phyloP scores from a whole-genome alignment of 495 filamentous ascomycete species.

The Xylaria telfairii region DNA sequence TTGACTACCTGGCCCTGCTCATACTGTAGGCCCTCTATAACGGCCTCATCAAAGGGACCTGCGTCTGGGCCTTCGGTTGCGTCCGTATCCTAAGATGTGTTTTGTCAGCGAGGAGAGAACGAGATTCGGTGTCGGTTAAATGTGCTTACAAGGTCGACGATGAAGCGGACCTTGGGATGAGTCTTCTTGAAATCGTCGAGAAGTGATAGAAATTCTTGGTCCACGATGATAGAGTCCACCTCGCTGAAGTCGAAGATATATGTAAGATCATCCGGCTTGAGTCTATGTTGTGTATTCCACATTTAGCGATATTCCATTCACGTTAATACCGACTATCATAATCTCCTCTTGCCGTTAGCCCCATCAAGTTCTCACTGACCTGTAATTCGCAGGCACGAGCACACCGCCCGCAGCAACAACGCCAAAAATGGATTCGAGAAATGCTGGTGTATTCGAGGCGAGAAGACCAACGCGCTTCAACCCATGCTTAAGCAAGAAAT shows the following conservation, averaged over 20 bases:
- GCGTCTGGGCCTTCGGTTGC: slow-evolving; percentile 72
- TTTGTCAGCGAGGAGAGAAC: slow-evolving; percentile 4
- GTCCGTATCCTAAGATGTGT: slow-evolving; percentile 70
- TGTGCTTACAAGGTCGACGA: slow-evolving; percentile 67
- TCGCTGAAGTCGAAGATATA: slow-evolving; percentile 90
- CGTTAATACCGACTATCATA: not conserved
- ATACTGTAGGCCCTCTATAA: slow-evolving; percentile 77
- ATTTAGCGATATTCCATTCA: slow-evolving; percentile 3
- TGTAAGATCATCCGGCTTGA: slow-evolving; percentile 84
- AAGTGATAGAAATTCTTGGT: slow-evolving; percentile 75
- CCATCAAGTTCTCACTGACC: slow-evolving; percentile 30
- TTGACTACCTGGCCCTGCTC: slow-evolving; percentile 65
- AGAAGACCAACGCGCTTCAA: slow-evolving; percentile 79
- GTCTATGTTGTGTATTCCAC: slow-evolving; percentile 42
- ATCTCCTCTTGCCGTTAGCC: not conserved
- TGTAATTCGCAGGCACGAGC: slow-evolving; percentile 85
- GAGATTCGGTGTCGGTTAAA: not conserved
- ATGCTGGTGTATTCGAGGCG: slow-evolving; percentile 90
- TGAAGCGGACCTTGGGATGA: slow-evolving; percentile 67
- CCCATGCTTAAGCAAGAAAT: slow-evolving; percentile 76
- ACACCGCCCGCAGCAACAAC: slow-evolving; percentile 84
- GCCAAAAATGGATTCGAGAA: slow-evolving; percentile 88
- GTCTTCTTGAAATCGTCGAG: slow-evolving; percentile 66
- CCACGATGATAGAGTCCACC: slow-evolving; percentile 87
- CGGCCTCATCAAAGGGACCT: slow-evolving; percentile 83